Conservation (phyloP, 2,329 filamentous ascomycete genomes). For the Fusarium virguliforme region DNA sequence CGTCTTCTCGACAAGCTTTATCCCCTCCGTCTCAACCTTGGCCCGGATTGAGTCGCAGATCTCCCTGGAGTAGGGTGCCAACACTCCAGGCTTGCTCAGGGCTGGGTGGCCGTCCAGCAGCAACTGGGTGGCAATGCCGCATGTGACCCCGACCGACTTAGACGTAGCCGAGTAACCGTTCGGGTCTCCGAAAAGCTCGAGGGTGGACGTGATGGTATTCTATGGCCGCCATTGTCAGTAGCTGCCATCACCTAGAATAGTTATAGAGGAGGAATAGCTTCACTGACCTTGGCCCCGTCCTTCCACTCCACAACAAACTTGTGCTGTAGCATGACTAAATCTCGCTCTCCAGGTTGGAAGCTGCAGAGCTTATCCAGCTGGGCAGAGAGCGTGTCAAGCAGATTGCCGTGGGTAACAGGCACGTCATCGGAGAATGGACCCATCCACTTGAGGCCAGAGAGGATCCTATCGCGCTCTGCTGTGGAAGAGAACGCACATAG, state of each 20-base stretch:
- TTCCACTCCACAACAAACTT: slow-evolving; percentile 69
- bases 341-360: slow-evolving; percentile 10
- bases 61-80: slow-evolving; percentile 37
- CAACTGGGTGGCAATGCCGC: slow-evolving; percentile 75
- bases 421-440: slow-evolving; percentile 67
- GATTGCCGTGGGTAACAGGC: slow-evolving; percentile 70
- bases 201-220: slow-evolving; percentile 72
- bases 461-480: slow-evolving; percentile 61
- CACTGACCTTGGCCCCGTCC: slow-evolving; percentile 65
- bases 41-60: slow-evolving; percentile 33
- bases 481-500: slow-evolving; percentile 73
- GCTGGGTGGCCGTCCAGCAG: slow-evolving; percentile 67
- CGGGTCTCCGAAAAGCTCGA: slow-evolving; percentile 77
- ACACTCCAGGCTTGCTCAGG: slow-evolving; percentile 37
- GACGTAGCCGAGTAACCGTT: slow-evolving; percentile 79
- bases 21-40: slow-evolving; percentile 29
- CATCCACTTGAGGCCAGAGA: slow-evolving; percentile 52
- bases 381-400: slow-evolving; percentile 7
- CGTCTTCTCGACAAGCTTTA: slow-evolving; percentile 10
- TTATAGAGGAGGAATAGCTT: neutral
- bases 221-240: neutral
- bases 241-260: too few species aligned
- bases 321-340: slow-evolving; percentile 26
- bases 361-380: slow-evolving; percentile 9
- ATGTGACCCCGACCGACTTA: slow-evolving; percentile 77